phyloP scores from a whole-genome alignment of 2,329 filamentous ascomycete genomes.

The Cercospora beticola region DNA sequence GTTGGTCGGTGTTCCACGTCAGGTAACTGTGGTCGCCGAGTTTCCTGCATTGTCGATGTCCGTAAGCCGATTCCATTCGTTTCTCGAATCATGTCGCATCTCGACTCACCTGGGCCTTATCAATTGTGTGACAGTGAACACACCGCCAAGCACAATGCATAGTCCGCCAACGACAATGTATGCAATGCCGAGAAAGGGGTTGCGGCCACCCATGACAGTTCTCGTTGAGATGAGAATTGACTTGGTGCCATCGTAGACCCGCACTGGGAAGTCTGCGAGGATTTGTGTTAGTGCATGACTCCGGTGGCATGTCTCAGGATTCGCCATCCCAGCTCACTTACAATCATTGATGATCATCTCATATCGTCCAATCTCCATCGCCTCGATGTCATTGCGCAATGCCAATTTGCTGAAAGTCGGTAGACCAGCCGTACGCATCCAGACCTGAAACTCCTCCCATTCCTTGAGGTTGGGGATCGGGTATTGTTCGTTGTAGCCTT shows the following conservation, averaged over 20 bases:
- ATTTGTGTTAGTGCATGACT: constrained; percentile 12
- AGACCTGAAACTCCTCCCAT: constrained; percentile 89
- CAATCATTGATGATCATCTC: constrained; percentile 73
- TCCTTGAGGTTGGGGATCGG: constrained; percentile 70
- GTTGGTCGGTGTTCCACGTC: constrained; percentile 81
- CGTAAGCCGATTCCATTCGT: neutral
- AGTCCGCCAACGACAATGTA: constrained; percentile 93
- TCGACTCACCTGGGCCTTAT: constrained; percentile 76
- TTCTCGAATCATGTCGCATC: neutral
- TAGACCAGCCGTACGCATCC: constrained; percentile 96
- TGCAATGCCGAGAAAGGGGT: constrained; percentile 92
- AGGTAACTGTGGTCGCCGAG: constrained; percentile 96
- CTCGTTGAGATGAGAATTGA: constrained; percentile 84
- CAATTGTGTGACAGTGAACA: constrained; percentile 89
- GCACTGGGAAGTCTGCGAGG: constrained; percentile 72
- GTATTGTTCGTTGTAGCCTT: constrained; percentile 64
- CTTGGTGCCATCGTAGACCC: constrained; percentile 80
- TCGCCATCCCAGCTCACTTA: constrained; percentile 52
- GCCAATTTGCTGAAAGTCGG: constrained; percentile 94
- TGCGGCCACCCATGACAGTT: constrained; percentile 91
- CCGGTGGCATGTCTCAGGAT: neutral
- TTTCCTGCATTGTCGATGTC: constrained; percentile 64
- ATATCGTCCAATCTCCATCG: constrained; percentile 72
- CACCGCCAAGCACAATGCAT: constrained; percentile 80
- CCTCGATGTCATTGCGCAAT: constrained; percentile 70